Percentiles rank a stretch among this genome's conserved stretches.
These are phyloP conservation scores for Fusarium heterosporum DNA, from an alignment of 2,329 filamentous ascomycete genomes.

Conservation along the genomic window DNA sequence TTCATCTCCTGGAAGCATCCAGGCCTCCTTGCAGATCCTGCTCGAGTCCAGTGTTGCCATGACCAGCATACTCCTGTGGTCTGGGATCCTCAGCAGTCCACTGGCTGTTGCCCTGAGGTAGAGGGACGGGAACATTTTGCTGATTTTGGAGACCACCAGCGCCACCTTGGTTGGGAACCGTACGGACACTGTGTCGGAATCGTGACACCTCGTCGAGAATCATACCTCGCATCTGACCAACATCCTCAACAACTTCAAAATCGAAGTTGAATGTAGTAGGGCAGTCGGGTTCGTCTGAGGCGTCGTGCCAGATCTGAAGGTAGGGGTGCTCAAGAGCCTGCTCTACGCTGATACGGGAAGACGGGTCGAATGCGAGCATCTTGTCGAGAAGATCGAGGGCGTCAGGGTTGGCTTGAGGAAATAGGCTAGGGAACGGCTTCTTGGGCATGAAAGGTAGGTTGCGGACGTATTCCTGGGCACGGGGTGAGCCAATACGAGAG, in stretches of 20 bases:
- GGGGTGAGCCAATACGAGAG: conserved; percentile 90
- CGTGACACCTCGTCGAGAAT: conserved; percentile 93
- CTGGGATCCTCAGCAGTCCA: conserved; percentile 71
- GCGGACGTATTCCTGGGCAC: conserved; percentile 97
- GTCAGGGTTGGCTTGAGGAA: conserved; percentile 95
- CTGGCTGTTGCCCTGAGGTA: conserved; percentile 62
- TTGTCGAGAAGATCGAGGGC: conserved; percentile 94
- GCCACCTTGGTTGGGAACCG: conserved; percentile 56
- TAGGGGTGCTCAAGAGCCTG: conserved; percentile 96
- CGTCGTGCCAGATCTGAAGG: conserved; percentile 97
- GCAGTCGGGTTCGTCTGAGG: conserved; percentile 93
- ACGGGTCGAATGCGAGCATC: conserved; percentile 98
- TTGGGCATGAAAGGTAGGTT: conserved; percentile 97
- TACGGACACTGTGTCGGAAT: conserved; percentile 77
- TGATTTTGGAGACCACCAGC: conserved; percentile 53
- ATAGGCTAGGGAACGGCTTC: conserved; percentile 87
- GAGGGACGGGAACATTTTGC: conserved; percentile 61
- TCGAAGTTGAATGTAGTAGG: conserved; percentile 97
- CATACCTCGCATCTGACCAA: conserved; percentile 95
- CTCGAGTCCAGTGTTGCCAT: conserved; percentile 63
- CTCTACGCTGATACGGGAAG: conserved; percentile 92
- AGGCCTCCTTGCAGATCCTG: conserved; percentile 67
- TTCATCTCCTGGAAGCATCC: conserved; percentile 50
- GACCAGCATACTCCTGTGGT: conserved; percentile 67
- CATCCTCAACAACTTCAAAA: conserved; percentile 97